phyloP scores from a whole-genome alignment of 176 grass and related monocot species.

The Chloris gayana region DNA sequence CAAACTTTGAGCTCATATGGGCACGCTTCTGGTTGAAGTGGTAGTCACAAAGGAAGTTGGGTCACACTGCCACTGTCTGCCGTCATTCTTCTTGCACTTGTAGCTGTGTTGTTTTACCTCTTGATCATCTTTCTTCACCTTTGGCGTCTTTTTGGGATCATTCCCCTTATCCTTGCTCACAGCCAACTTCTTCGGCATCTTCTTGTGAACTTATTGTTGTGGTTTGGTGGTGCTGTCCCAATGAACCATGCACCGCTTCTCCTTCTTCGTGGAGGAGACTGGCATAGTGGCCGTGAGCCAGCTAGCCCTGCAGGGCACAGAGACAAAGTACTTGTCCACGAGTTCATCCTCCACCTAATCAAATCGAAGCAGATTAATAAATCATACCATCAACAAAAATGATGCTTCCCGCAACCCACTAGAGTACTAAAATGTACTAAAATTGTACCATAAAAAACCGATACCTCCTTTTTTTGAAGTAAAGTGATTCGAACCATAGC shows the following conservation, averaged over 20 bases:
- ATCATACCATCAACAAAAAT: neutral
- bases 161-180: neutral
- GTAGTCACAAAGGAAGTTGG: constrained; percentile 46
- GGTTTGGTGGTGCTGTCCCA: neutral
- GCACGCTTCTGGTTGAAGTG: constrained; percentile 29
- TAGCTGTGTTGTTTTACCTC: neutral
- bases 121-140: constrained; percentile 19
- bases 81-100: constrained; percentile 57
- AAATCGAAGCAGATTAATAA: constrained; percentile 9
- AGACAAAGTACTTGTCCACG: constrained; percentile 33
- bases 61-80: constrained; percentile 42
- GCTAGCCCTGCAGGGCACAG: neutral
- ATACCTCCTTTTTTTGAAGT: too few relatives aligned
- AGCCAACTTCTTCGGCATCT: constrained; percentile 25
- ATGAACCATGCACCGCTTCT: neutral
- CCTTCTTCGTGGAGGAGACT: neutral
- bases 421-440: neutral
- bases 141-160: neutral
- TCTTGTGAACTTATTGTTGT: neutral
- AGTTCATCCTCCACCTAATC: constrained; percentile 41
- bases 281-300: neutral
- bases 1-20: constrained; percentile 8
- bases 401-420: neutral
- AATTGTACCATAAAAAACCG: too few relatives aligned
- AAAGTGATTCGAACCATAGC: neutral